Evolutionary conservation across 768 basidiomycete genomes (phyloP), one percentile per base, ranked within the genome.

Genomic region (Pleurotus sapidus): DNA sequence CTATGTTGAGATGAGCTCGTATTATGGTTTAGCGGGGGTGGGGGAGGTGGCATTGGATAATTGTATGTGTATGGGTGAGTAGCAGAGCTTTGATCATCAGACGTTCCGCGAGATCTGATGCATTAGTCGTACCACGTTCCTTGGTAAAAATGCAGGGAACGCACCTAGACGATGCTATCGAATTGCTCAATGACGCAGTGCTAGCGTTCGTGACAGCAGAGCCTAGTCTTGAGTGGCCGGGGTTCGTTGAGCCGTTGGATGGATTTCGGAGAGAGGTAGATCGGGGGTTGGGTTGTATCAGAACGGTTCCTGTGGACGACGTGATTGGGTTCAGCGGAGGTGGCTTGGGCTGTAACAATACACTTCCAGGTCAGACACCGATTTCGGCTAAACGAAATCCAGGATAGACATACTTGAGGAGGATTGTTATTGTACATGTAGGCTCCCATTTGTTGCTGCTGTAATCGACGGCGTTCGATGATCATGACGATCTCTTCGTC

Each of bases 401-500:
- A 46, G n/a, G 20, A 17, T 24, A 30, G 5, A 50, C 49, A n/a
- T 34, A 50, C 49, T 50, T 50, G 49, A 37, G n/a, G 30, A 11
- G 49, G 24, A 37, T 37, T 50, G 27, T 40, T 47, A 34, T n/a
- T 54, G 3, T 34, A 34, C 20, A 49, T 46, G 55, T n/a, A 58
- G 47, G 9, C 62, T 49, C 20, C 57, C 60, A 17, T 49, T 49
- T 40, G 34, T 39, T 40, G 39, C 24, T 54, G 51, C 3, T 54
- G 51, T 15, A 24, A n/a, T 25, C 38, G 62, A n/a, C 76, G 73
- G 5, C 74, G 70, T 17, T 74, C 70, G 40, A 84, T 80, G 12
- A 89, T 83, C 4, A 77, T 77, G 0, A 78, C 75, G 34, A 91
- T 89, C 68, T 90, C 88, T 4, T 86, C 84, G n/a, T 86, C 79